Evolutionary conservation across 805 yeast species (phyloP).

Genomic region (Yarrowia sp.): DNA sequence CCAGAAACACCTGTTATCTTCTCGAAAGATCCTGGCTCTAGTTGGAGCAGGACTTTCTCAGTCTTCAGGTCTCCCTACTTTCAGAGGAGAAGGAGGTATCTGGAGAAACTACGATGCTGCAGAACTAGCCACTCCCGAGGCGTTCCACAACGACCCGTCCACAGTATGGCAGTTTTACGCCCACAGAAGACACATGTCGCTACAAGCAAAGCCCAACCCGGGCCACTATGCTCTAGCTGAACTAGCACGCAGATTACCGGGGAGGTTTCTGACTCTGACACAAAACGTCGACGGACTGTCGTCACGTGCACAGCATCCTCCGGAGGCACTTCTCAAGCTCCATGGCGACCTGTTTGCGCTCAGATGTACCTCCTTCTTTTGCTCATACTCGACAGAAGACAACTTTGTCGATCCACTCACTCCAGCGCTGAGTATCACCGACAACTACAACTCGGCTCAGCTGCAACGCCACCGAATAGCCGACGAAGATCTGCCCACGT

Average conservation of each 20-base stretch:
- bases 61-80: constrained; percentile 72
- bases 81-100: constrained; percentile 66
- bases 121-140: constrained; percentile 90
- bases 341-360: constrained; percentile 78
- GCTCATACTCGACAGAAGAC: constrained; percentile 55
- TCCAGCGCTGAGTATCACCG: constrained; percentile 45
- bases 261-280: constrained; percentile 62
- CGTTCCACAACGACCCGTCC: constrained; percentile 77
- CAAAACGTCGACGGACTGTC: constrained; percentile 83
- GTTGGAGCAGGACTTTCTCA: constrained; percentile 86
- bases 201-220: constrained; percentile 64
- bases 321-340: constrained; percentile 56
- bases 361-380: constrained; percentile 71
- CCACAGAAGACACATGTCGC: constrained; percentile 61
- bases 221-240: constrained; percentile 72
- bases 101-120: constrained; percentile 78
- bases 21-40: constrained; percentile 40
- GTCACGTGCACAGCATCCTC: constrained; percentile 61
- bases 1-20: constrained; percentile 38
- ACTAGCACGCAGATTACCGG: constrained; percentile 48
- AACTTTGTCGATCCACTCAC: constrained; percentile 61
- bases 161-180: constrained; percentile 89
- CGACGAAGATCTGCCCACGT: constrained; percentile 59
- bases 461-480: constrained; percentile 43
- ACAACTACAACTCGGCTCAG: constrained; percentile 20